Evolutionary conservation across 169 alveolate genomes (phyloP), one percentile per base, ranked within the genome.

Genomic region (Eimeria acervulina): DNA sequence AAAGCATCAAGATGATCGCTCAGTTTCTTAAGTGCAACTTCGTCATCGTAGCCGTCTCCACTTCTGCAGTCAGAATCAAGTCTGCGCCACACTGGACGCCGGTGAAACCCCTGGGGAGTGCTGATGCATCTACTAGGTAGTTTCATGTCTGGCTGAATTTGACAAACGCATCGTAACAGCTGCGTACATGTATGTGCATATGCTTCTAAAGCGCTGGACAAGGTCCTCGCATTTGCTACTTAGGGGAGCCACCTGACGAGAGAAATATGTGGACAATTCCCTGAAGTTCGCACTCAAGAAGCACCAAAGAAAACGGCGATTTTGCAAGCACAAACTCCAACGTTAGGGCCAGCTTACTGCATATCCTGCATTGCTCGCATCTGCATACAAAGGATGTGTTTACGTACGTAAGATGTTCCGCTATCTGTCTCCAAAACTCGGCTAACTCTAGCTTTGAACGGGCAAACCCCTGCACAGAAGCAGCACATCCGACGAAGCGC

Each of bases 401-500:
- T 38, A 92, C 95, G 88, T 68, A 97, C 92, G 83, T 74, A 88
- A 87, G 95, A 83, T 55, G 66, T 83, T 61, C 95, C 88, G 91
- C 93, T 40, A 84, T 28, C 59, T 66, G 88, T 70, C 28, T 90
- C 96, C 95, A 89, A 85, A 96, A 95, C 72, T 85, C 96, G 87
- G 93, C 96, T 63, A 81, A 91, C 36, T 61, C 80, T 74, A 85
- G 66, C 83, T 92, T 95, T 51, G 93, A 95, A 31, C 95, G 89
- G 78, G 95, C 96, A 89, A 78, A 97, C 59, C 92, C 97, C 96
- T 95, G 90, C 87, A 76, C 55, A 84, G 38, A 83, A 55, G 87
- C 55, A 95, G 68, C 90, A 91, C 42, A 91, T 74, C 42, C 76
- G 74, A 55, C 52, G 52, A 83, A 28, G 55, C 26, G 59, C 92